Evolutionary conservation across 306 rosid species (phyloP), one percentile per base, ranked within the genome.

Genomic region (Vicia villosa): DNA sequence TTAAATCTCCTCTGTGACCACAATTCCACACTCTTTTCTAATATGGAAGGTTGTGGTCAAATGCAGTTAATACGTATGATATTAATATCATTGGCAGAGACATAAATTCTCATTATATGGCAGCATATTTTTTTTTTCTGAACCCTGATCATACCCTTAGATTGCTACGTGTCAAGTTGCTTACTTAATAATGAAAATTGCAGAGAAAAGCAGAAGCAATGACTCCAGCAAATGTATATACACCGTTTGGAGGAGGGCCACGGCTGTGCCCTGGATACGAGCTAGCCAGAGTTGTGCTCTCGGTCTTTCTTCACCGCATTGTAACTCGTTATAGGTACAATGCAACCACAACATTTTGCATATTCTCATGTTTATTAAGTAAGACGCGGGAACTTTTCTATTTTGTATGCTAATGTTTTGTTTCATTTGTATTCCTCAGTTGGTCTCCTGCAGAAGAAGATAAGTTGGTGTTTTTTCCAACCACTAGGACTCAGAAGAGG

Each of bases 381-480:
- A 51, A 9, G 30, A 19, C 5, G 14, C 6, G 0, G 1, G 7
- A 21, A 1, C 30, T 20, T 11, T 36, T 32, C 4, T 8, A 5
- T 34, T 34, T 63, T 5, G 10, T 54, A 28, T 49, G 17, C 47
- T 56, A 11, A 69, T 64, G 38, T 32, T 54, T 15, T 47, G 22
- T 26, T 82, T 57, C 5, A 34, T 24, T 32, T 46, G 2, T 47
- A 5, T 47, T 20, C 15, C 43, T 8, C 88, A 91, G 98, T 73
- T 94, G 98, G 98, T 81, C 50, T 72, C 89, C 97, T 5, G 98
- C 96, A 17, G 98, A 94, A 75, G 95, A 90, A 15, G 98, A 94
- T 69, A 94, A 88, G 85, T 71, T 94, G 83, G 88, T 94, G 68
- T 94, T 88, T 80, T 94, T 94, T 73, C 98, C 98, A 13, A 94